phyloP scores from a whole-genome alignment of 2,329 filamentous ascomycete genomes.

The Drechslerella coelobrocha region DNA sequence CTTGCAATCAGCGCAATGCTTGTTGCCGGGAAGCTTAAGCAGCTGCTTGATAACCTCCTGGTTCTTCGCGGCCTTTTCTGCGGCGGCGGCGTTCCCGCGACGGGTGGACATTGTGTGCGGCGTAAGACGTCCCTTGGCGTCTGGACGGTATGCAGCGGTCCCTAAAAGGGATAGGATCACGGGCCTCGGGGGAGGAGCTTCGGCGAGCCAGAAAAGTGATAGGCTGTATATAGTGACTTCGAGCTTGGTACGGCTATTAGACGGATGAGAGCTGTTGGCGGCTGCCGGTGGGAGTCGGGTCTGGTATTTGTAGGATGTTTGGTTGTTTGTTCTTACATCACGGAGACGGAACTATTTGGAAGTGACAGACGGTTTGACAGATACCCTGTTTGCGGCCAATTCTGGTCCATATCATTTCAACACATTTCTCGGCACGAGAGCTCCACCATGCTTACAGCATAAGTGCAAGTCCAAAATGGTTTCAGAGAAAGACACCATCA shows the following conservation, averaged over 20 bases:
- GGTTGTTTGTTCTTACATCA: slow-evolving; percentile 16
- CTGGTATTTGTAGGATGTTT: background rate
- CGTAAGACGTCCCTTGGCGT: slow-evolving; percentile 1
- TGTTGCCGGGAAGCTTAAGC: slow-evolving; percentile 92
- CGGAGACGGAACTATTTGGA: slow-evolving; percentile 16
- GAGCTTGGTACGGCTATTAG: background rate
- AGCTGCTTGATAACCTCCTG: slow-evolving; percentile 91
- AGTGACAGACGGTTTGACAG: slow-evolving; percentile 37
- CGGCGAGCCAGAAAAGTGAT: background rate
- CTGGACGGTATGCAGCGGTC: background rate
- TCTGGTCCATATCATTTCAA: slow-evolving; percentile 28
- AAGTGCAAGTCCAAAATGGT: too few relatives aligned
- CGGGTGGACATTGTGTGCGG: slow-evolving; percentile 74
- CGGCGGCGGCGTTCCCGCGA: slow-evolving; percentile 73
- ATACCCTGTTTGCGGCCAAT: slow-evolving; percentile 21
- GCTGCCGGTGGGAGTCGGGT: background rate
- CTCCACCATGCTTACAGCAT: too few relatives aligned
- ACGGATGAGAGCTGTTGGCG: background rate
- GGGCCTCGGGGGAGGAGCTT: slow-evolving; percentile 5
- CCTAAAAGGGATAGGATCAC: background rate
- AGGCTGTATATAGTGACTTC: background rate
- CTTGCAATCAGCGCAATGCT: slow-evolving; percentile 98
- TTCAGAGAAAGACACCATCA: background rate
- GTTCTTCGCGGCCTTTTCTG: slow-evolving; percentile 90
- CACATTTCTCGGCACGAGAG: slow-evolving; percentile 12